Evolutionary conservation across 805 yeast genomes (phyloP), one percentile per base, ranked within the genome.

Genomic region (Yarrowia yakushimensis): DNA sequence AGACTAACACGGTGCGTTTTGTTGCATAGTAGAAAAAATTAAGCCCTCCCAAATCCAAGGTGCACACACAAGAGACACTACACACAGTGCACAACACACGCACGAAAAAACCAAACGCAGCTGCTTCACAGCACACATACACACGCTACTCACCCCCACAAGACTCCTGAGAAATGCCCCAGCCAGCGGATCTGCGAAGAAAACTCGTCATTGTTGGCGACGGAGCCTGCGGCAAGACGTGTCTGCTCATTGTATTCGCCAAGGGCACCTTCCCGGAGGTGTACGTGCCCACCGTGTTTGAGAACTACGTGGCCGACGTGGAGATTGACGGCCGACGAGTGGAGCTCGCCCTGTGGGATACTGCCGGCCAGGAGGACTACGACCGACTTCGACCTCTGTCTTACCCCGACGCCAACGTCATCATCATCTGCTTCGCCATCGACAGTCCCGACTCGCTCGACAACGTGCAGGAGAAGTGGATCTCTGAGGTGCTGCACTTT

Each of bases 321-420:
- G 97, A 85, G 72, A 87, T 87, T 64, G 93, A 88, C 70, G 96
- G 96, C 57, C 88, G 93, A 77, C 84, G 88, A 74, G 97, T 93
- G 64, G 97, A 92, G 75, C 80, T 91, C 76, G 96, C 97, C 8
- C 80, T 91, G 68, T 91, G 97, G 97, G 97, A 91, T 90, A 91
- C 97, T 69, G 97, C 97, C 63, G 97, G 97, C 67, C 97, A 91
- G 83, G 97, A 91, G 81, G 97, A 92, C 79, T 91, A 91, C 74
- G 97, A 90, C 76, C 88, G 97, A 77, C 80, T 90, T 69, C 87
- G 96, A 78, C 96, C 97, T 45, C 79, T 90, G 67, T 86, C 93
- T 13, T 91, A 91, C 77, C 97, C 97, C 66, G 96, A 91, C 74
- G 87, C 96, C 39, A 88, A 90, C 74, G 97, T 91, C 66, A 88